A percentile compares a stretch with the other conserved stretches of the same genome.
Conservation (phyloP, 2,329 filamentous ascomycete genomes). For the Bipolaris sorokiniana region DNA sequence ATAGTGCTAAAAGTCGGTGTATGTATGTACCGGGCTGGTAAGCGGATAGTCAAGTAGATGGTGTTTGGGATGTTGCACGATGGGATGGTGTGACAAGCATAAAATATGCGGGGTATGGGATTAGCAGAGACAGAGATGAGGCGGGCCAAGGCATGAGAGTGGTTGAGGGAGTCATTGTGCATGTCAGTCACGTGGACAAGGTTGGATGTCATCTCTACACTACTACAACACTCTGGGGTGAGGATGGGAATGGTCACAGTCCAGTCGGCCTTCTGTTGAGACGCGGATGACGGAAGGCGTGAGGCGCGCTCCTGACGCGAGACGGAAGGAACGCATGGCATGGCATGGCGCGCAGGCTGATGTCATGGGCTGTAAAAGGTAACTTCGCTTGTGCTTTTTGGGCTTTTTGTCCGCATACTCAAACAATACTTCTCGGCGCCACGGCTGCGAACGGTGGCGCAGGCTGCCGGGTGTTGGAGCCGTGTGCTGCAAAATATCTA, state of each 20-base stretch:
- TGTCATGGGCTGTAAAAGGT: not conserved
- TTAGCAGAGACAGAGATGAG: not conserved
- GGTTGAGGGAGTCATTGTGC: not conserved
- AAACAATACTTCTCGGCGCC: not conserved
- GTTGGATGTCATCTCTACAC: not conserved
- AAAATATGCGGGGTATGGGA: conserved; percentile 5
- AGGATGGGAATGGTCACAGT: not conserved
- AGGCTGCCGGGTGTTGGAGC: not conserved
- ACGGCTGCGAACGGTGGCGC: not conserved
- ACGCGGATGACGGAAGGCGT: conserved; percentile 16
- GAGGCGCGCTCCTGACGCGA: conserved; percentile 3
- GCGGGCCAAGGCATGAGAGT: not conserved
- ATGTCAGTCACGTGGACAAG: not conserved
- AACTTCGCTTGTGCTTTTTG: not conserved
- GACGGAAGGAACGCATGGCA: conserved; percentile 6
- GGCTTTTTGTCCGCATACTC: not conserved
- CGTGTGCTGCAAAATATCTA: no score
- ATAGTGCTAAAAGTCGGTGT: conserved; percentile 1
- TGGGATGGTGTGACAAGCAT: conserved; percentile 1
- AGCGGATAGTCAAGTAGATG: not conserved
- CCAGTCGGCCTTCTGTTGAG: conserved; percentile 12
- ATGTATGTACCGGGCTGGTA: not conserved
- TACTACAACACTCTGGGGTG: no score
- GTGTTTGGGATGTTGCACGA: not conserved
- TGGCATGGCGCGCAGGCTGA: not conserved